Percentiles rank a stretch among this genome's conserved stretches.
These are phyloP conservation scores for Aspergillus hiratsukae DNA, from an alignment of 2,329 filamentous ascomycete species.

Conservation along the genomic window DNA sequence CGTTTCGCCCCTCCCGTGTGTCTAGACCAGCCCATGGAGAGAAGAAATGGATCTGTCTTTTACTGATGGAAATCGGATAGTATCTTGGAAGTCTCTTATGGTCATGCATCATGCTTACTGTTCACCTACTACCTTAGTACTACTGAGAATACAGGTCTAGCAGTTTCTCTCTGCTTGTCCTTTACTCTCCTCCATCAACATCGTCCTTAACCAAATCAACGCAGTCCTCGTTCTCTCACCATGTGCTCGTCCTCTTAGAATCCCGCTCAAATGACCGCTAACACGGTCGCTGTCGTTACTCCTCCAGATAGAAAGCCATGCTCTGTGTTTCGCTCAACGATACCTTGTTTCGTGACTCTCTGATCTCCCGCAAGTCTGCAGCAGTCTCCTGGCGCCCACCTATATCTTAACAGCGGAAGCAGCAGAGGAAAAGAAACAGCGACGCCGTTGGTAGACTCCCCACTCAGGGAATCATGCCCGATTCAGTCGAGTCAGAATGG, in stretches of 20 bases:
- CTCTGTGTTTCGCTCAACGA: conserved; percentile 15
- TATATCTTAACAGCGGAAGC: conserved; percentile 12
- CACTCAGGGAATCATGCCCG: conserved; percentile 23
- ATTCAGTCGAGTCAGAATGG: conserved; percentile 30
- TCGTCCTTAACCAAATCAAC: neutral
- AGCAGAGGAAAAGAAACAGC: neutral
- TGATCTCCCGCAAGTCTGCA: conserved; percentile 15
- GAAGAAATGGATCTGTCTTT: conserved; percentile 6
- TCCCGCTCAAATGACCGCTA: neutral
- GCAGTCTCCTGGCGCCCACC: conserved; percentile 19
- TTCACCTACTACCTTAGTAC: too few relatives aligned
- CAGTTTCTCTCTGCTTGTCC: neutral
- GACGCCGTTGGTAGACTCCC: neutral
- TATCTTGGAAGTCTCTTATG: too few relatives aligned
- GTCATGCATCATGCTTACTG: too few relatives aligned
- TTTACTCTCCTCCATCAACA: neutral
- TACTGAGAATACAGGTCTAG: too few relatives aligned
- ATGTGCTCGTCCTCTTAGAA: neutral
- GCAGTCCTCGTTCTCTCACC: neutral
- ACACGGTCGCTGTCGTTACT: neutral
- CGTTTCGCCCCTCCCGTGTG: conserved; percentile 21
- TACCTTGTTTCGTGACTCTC: conserved; percentile 15
- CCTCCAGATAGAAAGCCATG: conserved; percentile 20
- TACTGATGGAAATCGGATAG: neutral
- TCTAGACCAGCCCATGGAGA: conserved; percentile 31